Base-by-base conservation (phyloP, 805 yeast genomes). In the Wickerhamiella dianesei region DNA sequence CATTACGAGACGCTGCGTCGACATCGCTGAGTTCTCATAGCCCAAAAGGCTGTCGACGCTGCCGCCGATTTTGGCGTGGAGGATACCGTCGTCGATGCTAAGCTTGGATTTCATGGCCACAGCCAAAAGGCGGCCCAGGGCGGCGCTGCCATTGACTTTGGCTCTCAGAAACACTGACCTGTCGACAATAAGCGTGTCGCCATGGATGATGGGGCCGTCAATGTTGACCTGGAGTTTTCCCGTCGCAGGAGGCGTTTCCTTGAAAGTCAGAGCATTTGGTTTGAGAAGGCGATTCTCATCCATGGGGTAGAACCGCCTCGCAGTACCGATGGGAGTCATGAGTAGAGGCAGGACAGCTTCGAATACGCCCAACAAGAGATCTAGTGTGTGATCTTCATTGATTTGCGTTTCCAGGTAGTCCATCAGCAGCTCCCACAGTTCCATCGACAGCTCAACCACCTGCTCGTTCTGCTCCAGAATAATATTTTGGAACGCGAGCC, bases 251-350 rank as follows among this genome's bases (percentile, higher is more conserved):
- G 48, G 35, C 29, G 46, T 47, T 14, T 48, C 54, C 12, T 52
- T 53, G 46, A 59, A 63, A 2, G 70, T 61, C 44, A 56, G 71
- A 1, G 92, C 94, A 12, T 94, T 82, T 0, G 96, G 95, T 53
- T 83, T 76, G 59, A 89, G 66, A 39, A 92, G 75, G 44, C 77
- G 70, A n/a, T 71, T 67, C 0, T 82, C 68, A 53, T 83, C 79
- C 95, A 92, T 85, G 32, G 77, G 75, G 62, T 85, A 92, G 56
- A 80, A 83, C 60, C 81, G 83, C 53, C 97, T 78, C 3, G 95
- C 82, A 47, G 87, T 78, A 50, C 99, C 98, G 49, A 92, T 82
- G 2, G 99, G 99, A 0, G 97, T 89, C 80, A 85, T 80, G 41
- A 86, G 59, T 40, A 92, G 67, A 14, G 74, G 45, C 41, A 1